These are phyloP conservation scores for Naganishia vaughanmartiniae DNA, from an alignment of 768 basidiomycete genomes.

Conservation along the genomic window DNA sequence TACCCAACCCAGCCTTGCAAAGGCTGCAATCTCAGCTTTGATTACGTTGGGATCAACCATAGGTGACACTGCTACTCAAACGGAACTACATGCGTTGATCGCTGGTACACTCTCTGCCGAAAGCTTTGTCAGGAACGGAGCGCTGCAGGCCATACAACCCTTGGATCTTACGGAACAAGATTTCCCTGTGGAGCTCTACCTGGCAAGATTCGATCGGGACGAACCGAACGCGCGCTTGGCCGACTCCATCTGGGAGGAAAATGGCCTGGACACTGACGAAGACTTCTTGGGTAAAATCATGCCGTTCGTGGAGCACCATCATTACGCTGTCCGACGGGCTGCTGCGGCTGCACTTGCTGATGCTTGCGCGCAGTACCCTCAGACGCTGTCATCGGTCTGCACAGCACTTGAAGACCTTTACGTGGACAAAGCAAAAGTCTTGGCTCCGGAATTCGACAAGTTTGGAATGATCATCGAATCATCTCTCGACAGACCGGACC, in stretches of 20 bases:
- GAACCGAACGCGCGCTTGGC: slow-evolving; percentile 85
- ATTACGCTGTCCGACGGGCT: slow-evolving; percentile 73
- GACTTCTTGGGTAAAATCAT: slow-evolving; percentile 62
- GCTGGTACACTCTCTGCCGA: slow-evolving; percentile 78
- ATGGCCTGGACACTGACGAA: slow-evolving; percentile 82
- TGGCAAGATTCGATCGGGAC: slow-evolving; percentile 82
- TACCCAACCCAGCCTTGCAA: slow-evolving; percentile 73
- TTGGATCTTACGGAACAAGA: slow-evolving; percentile 92
- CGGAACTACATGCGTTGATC: slow-evolving; percentile 68
- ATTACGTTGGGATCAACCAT: slow-evolving; percentile 79
- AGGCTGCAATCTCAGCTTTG: slow-evolving; percentile 76
- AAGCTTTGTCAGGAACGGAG: slow-evolving; percentile 78
- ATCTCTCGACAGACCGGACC: slow-evolving; percentile 81
- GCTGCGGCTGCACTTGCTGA: slow-evolving; percentile 71
- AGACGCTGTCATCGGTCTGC: slow-evolving; percentile 56
- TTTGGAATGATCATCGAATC: slow-evolving; percentile 91
- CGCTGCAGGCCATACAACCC: slow-evolving; percentile 84
- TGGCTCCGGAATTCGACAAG: slow-evolving; percentile 88
- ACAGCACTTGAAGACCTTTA: slow-evolving; percentile 67
- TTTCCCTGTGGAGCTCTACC: slow-evolving; percentile 84
- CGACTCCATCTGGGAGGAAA: slow-evolving; percentile 85
- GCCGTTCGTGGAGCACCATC: slow-evolving; percentile 69
- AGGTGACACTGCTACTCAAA: slow-evolving; percentile 61
- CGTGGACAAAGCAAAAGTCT: slow-evolving; percentile 80
- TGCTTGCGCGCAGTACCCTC: slow-evolving; percentile 70